A percentile compares a stretch with the other conserved stretches of the same genome.
Conservation (phyloP, 768 basidiomycete species). For the Leccinum boreale region DNA sequence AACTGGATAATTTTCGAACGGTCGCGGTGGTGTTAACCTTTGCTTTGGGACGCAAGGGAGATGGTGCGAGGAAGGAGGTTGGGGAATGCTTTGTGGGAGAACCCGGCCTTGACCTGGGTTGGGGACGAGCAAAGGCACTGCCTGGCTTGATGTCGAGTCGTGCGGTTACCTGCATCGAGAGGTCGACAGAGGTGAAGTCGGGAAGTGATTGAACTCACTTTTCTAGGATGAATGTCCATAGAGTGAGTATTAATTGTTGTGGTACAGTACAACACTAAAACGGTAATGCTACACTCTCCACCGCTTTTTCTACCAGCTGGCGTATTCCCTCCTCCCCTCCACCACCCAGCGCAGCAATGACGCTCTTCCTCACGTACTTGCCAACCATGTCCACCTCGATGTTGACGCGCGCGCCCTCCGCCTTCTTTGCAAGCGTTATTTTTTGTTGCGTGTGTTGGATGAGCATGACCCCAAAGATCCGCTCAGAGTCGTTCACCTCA, state of each 20-base stretch:
- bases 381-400: conserved; percentile 95
- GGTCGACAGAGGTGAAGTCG: conserved; percentile 9
- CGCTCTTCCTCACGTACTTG: conserved; percentile 87
- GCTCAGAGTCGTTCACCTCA: conserved; percentile 56
- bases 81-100: conserved; percentile 45
- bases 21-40: conserved; percentile 60
- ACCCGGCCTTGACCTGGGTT: conserved; percentile 41
- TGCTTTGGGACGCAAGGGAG: conserved; percentile 47
- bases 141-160: conserved; percentile 42
- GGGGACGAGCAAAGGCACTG: conserved; percentile 29
- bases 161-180: conserved; percentile 46
- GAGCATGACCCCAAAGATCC: conserved; percentile 87
- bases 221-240: conserved; percentile 45
- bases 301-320: conserved; percentile 53
- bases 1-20: conserved; percentile 25
- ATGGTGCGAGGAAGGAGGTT: conserved; percentile 24
- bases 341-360: conserved; percentile 61
- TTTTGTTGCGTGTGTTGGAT: conserved; percentile 91
- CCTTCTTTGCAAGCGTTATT: conserved; percentile 76
- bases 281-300: conserved; percentile 45
- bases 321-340: conserved; percentile 46
- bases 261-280: not conserved
- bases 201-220: conserved; percentile 34
- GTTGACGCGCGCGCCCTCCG: conserved; percentile 79
- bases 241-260: not conserved